Evolutionary conservation across 2,329 filamentous ascomycete species (phyloP), one percentile per base, ranked within the genome.

Genomic region (Diaporthe helianthi): DNA sequence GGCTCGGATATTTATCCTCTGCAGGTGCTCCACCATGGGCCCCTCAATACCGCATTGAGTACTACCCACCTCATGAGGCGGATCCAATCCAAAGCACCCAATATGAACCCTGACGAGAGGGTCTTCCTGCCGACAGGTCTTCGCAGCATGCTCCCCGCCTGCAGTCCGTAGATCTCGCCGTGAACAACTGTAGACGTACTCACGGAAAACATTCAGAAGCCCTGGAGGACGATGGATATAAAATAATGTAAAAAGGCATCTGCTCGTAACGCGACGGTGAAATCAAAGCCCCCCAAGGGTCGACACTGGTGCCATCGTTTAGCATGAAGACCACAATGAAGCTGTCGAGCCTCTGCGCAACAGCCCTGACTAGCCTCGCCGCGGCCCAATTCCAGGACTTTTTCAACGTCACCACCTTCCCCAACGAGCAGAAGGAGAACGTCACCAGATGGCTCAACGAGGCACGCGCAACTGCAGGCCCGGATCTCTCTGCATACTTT

Each of bases 341-440:
- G n/a, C 29, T 36, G 44, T 63, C 44, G 41, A 36, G 44, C 44
- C 29, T 36, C 6, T 24, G 47, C 8, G 44, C 44, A 4, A 12
- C 44, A 4, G 19, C 44, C 41, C 8, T 63, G 58, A 15, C 44
- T n/a, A 44, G 58, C n/a, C 6, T 63, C 9, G 58, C 58, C 4
- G n/a, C 24, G 7, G 58, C 58, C 44, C 58, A 63, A n/a, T 63
- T 63, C 9, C 29, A 63, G 58, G 44, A 63, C 4, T 63, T 63
- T 29, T 63, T 63, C 29, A 63, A 63, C 13, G 15, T 49, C 58
- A 63, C 44, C 4, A 24, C 58, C 2, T 63, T 63, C 10, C 29
- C 58, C n/a, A 63, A 63, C 9, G 58, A 63, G 22, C 44, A 63
- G 15, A 63, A 36, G n/a, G 58, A 63, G 19, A 63, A 63, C 12